phyloP scores from a whole-genome alignment of 169 alveolate genomes.

The Eimeria necatrix region DNA sequence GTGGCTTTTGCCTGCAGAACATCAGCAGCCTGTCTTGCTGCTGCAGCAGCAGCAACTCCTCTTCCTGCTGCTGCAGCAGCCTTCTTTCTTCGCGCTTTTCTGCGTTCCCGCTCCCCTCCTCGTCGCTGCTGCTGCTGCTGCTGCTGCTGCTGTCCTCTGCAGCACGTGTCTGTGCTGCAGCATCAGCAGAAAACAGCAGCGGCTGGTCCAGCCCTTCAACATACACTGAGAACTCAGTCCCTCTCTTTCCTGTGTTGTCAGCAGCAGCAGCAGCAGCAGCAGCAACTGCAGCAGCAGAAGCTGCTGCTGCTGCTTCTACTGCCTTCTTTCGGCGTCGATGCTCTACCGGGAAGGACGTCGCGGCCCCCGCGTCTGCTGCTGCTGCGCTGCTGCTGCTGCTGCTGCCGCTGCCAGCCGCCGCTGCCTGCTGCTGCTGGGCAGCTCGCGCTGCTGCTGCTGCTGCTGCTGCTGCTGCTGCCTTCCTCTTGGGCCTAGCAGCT shows the following conservation, averaged over 20 bases:
- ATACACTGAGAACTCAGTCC: background rate
- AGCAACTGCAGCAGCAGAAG: background rate
- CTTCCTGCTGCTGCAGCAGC: slow-evolving; percentile 14
- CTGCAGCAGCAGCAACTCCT: slow-evolving; percentile 57
- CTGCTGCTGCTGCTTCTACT: slow-evolving; percentile 26
- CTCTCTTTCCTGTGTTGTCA: background rate
- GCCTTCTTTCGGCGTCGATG: background rate
- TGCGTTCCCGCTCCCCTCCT: background rate
- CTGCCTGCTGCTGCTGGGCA: slow-evolving; percentile 23
- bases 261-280: slow-evolving; percentile 5
- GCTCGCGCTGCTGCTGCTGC: background rate
- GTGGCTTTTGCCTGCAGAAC: slow-evolving; percentile 60
- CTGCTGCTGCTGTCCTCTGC: slow-evolving; percentile 32
- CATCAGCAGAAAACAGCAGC: slow-evolving; percentile 48
- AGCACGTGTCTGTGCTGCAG: background rate
- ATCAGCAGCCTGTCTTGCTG: slow-evolving; percentile 40
- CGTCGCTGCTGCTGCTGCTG: slow-evolving; percentile 9
- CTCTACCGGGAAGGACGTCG: slow-evolving; percentile 47
- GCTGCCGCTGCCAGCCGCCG: background rate
- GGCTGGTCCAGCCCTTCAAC: slow-evolving; percentile 60
- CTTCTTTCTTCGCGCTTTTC: background rate
- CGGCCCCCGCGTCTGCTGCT: slow-evolving; percentile 40
- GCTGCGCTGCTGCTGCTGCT: slow-evolving; percentile 56
- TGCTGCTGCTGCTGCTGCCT: background rate
- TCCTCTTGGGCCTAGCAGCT: background rate